Percentiles rank a stretch among this genome's conserved stretches.
Conservation (phyloP, 1,139 yeast species). For the Zygoascus hellenicus region DNA sequence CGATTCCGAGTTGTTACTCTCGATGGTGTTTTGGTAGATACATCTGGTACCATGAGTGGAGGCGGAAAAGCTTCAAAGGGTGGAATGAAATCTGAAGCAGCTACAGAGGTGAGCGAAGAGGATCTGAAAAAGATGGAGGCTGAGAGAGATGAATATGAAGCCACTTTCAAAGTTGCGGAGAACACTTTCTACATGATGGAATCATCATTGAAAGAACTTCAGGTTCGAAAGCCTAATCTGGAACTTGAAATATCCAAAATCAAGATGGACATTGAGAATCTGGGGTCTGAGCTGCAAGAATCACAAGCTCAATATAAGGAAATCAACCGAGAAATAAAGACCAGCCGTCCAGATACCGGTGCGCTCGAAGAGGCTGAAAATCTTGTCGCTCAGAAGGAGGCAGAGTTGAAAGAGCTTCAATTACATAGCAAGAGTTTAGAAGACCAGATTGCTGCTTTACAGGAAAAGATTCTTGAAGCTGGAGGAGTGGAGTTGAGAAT, state of each 20-base stretch:
- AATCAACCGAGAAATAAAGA: slow-evolving; percentile 20
- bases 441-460: slow-evolving; percentile 50
- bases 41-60: slow-evolving; percentile 97
- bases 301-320: slow-evolving; percentile 39
- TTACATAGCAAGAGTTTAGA: slow-evolving; percentile 57
- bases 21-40: slow-evolving; percentile 88
- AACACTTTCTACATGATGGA: slow-evolving; percentile 56
- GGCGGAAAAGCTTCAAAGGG: slow-evolving; percentile 67
- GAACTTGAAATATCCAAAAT: slow-evolving; percentile 58
- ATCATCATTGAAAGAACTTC: slow-evolving; percentile 49
- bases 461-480: slow-evolving; percentile 77
- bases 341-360: slow-evolving; percentile 16
- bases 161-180: slow-evolving; percentile 47
- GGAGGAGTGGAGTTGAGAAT: slow-evolving; percentile 85
- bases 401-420: slow-evolving; percentile 43
- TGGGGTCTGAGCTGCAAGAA: slow-evolving; percentile 39
- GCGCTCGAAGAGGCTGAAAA: slow-evolving; percentile 36
- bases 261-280: slow-evolving; percentile 60
- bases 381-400: slow-evolving; percentile 35
- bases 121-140: slow-evolving; percentile 54
- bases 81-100: slow-evolving; percentile 41
- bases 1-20: slow-evolving; percentile 87
- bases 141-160: slow-evolving; percentile 53
- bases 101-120: slow-evolving; percentile 40
- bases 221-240: slow-evolving; percentile 64